Percentiles rank a stretch among this genome's conserved stretches.
Evolutionary conservation across 257 asterid genomes (phyloP).

Genomic region (Echium plantagineum): DNA sequence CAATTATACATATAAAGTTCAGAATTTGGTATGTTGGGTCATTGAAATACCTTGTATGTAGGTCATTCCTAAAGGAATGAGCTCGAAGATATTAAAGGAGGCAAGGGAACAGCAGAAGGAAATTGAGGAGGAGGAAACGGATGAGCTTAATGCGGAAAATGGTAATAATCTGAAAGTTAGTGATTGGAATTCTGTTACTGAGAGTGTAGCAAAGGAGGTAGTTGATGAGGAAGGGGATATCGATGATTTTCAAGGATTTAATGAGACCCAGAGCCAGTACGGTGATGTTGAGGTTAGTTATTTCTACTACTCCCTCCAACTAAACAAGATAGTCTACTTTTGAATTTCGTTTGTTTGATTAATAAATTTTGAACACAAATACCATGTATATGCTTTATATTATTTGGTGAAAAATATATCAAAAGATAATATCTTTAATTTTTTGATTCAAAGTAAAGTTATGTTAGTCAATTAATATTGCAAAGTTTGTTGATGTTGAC

Average conservation of each 20-base stretch:
- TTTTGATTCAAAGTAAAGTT: background rate
- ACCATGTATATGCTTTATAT: no score
- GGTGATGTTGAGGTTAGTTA: constrained; percentile 60
- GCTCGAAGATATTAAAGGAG: constrained; percentile 70
- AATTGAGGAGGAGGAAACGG: constrained; percentile 61
- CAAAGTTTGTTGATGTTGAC: background rate
- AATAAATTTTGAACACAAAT: no score
- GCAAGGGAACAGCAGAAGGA: constrained; percentile 82
- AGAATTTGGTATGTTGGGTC: background rate
- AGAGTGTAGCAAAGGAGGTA: constrained; percentile 19
- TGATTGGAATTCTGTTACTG: background rate
- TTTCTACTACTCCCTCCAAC: background rate
- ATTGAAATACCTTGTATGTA: background rate
- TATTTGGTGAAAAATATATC: no score
- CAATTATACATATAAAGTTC: background rate
- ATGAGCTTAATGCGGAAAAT: constrained; percentile 5
- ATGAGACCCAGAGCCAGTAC: constrained; percentile 57
- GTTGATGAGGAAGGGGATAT: constrained; percentile 47
- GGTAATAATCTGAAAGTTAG: no score
- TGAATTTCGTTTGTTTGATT: no score
- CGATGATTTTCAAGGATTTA: constrained; percentile 59
- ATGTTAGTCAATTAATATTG: background rate
- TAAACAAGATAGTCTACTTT: no score
- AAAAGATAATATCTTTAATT: no score
- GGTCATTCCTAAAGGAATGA: constrained; percentile 46